phyloP scores from a whole-genome alignment of 768 basidiomycete genomes.

The Trametes villosa region DNA sequence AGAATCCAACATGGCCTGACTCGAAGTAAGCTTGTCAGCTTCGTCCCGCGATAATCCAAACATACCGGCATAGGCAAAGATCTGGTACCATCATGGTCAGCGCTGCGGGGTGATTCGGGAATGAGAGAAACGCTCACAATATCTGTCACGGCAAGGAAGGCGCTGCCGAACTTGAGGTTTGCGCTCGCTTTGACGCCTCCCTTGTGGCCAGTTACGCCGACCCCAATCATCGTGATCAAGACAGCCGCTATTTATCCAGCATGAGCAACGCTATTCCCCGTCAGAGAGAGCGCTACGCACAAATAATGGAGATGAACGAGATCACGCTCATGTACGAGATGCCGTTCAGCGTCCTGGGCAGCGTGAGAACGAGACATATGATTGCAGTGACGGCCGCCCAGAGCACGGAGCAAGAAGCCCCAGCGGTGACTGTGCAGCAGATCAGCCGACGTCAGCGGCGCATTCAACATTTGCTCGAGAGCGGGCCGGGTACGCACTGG shows the following conservation, averaged over 20 bases:
- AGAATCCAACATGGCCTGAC: constrained; percentile 35
- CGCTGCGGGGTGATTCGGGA: too few species aligned
- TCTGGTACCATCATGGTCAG: too few species aligned
- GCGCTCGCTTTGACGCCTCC: constrained; percentile 26
- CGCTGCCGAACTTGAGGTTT: constrained; percentile 30
- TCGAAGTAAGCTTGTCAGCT: neutral
- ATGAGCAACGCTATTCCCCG: neutral
- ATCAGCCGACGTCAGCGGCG: too few species aligned
- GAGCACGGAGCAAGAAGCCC: constrained; percentile 37
- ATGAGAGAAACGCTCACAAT: constrained; percentile 31
- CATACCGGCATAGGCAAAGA: constrained; percentile 35
- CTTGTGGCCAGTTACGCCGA: constrained; percentile 32
- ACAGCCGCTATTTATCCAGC: constrained; percentile 26
- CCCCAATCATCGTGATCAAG: constrained; percentile 39
- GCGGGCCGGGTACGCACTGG: constrained; percentile 30
- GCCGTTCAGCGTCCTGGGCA: constrained; percentile 35
- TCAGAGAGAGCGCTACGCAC: constrained; percentile 13
- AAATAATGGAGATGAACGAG: constrained; percentile 34
- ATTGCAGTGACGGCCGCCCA: constrained; percentile 36
- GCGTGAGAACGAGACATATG: constrained; percentile 33
- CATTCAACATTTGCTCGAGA: too few species aligned
- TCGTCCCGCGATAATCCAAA: neutral
- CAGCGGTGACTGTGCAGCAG: constrained; percentile 28
- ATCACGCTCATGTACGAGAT: constrained; percentile 36
- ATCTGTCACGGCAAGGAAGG: constrained; percentile 36